Percentiles rank a stretch among this genome's conserved stretches.
phyloP scores from a whole-genome alignment of 1,284 basidiomycete genomes.

The Singerocomus inundabilis region DNA sequence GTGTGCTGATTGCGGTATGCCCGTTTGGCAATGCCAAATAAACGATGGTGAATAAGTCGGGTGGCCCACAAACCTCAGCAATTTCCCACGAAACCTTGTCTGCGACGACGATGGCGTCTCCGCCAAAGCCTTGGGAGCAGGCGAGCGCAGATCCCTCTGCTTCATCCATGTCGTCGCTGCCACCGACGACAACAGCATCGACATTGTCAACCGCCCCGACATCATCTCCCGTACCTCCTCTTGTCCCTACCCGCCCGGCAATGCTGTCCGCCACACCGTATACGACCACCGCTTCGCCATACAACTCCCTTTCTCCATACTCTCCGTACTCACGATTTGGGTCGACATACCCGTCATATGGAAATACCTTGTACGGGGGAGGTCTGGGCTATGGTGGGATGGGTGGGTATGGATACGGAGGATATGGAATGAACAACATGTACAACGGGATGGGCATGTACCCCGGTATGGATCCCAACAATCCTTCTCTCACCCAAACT shows the following conservation, averaged over 20 bases:
- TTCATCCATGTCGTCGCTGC: slow-evolving; percentile 23
- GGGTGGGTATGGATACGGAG: slow-evolving; percentile 36
- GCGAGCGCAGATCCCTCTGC: slow-evolving; percentile 40
- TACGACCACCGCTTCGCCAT: slow-evolving; percentile 30
- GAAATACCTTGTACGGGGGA: slow-evolving; percentile 48
- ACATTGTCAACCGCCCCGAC: slow-evolving; percentile 17
- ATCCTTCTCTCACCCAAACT: slow-evolving; percentile 79
- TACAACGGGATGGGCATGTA: slow-evolving; percentile 48
- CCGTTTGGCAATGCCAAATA: no score
- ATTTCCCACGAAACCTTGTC: slow-evolving; percentile 18
- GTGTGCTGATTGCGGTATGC: background rate
- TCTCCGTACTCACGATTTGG: slow-evolving; percentile 51
- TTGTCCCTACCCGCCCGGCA: slow-evolving; percentile 43
- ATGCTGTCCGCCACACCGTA: slow-evolving; percentile 35
- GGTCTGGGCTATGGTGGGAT: slow-evolving; percentile 35
- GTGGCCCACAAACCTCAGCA: background rate
- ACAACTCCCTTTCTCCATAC: slow-evolving; percentile 27
- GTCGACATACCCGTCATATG: slow-evolving; percentile 39
- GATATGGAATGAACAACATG: slow-evolving; percentile 43
- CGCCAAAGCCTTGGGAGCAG: slow-evolving; percentile 85
- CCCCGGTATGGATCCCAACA: slow-evolving; percentile 42
- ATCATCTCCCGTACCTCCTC: slow-evolving; percentile 22
- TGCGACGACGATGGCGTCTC: slow-evolving; percentile 58
- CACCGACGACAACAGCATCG: slow-evolving; percentile 20
- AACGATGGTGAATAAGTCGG: no score